Conservation (phyloP, 345 rosid genomes). For the Gossypium australe region DNA sequence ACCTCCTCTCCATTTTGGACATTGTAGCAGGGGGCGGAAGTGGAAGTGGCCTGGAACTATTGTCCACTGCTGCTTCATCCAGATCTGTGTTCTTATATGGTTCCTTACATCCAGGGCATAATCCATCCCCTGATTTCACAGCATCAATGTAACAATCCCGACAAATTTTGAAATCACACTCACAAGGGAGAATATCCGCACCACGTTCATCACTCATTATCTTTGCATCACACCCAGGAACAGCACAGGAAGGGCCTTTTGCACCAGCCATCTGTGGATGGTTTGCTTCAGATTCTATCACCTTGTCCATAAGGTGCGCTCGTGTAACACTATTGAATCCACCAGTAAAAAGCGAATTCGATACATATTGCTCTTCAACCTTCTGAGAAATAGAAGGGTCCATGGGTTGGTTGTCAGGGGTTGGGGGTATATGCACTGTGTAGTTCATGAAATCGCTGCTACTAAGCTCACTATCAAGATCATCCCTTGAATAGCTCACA, state of each 20-base stretch:
- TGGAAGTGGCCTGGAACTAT: slow-evolving; percentile 55
- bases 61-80: slow-evolving; percentile 50
- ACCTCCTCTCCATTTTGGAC: slow-evolving; percentile 87
- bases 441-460: slow-evolving; percentile 69
- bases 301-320: slow-evolving; percentile 97
- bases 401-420: slow-evolving; percentile 95
- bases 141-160: slow-evolving; percentile 93
- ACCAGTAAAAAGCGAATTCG: slow-evolving; percentile 88
- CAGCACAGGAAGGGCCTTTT: slow-evolving; percentile 84
- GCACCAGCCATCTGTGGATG: slow-evolving; percentile 99
- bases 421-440: slow-evolving; percentile 87
- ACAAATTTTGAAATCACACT: slow-evolving; percentile 93
- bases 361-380: slow-evolving; percentile 96
- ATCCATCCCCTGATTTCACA: slow-evolving; percentile 70
- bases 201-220: slow-evolving; percentile 96
- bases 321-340: slow-evolving; percentile 83
- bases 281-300: slow-evolving; percentile 76
- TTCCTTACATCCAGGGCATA: slow-evolving; percentile 92
- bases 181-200: slow-evolving; percentile 84
- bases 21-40: slow-evolving; percentile 51
- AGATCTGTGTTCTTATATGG: slow-evolving; percentile 76
- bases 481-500: slow-evolving; percentile 84
- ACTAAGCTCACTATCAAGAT: slow-evolving; percentile 87
- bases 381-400: slow-evolving; percentile 87
- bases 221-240: slow-evolving; percentile 92